Base-by-base conservation (phyloP, 2,329 filamentous ascomycete species). In the Colletotrichum tamarilloi region DNA sequence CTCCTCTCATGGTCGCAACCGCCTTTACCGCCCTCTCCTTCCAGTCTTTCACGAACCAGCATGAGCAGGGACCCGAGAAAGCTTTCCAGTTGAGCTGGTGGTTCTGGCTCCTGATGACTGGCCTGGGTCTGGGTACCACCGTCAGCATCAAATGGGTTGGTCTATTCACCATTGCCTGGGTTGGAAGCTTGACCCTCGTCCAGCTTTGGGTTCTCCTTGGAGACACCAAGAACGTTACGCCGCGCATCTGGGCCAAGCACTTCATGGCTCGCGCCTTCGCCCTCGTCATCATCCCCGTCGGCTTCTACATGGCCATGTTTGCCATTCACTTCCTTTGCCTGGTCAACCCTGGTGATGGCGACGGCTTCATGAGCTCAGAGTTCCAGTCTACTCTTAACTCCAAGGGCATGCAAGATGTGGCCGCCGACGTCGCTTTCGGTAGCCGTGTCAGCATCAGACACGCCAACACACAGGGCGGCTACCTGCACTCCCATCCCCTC, bases 331-430 rank as follows among this genome's bases (percentile, higher is more conserved):
- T 99, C 84, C 77, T 95, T 77, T 97, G 94, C 87, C 89, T 99
- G 55, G 90, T 93, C 73, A 99, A 99, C 85, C 97, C 97, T 32
- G 97, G 97, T 73, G 97, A 99, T 65, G 97, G 97, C 67, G 97
- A 99, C 83, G 97, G 97, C 68, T 99, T 99, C 87, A 99, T 99
- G 97, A 98, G 95, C 81, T 98, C 96, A 68, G 97, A 99, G 81
- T 99, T 99, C 87, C 97, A 99, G 85, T 94, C 97, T 38, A 98
- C 97, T 2, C 88, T 99, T 77, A 99, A 98, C 86, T 95, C 92
- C 79, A 99, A 98, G 87, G 92, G 91, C 66, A 99, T 99, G 97
- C 92, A 95, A 81, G 95, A 97, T 83, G 95, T 97, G 5, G 93
- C 97, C 2, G 97, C 94, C 35, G 95, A 99, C 84, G 93, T 99